A percentile compares a stretch with the other conserved stretches of the same genome.
phyloP scores from a whole-genome alignment of 371 early-diverging fungal species.

The Choanephora cucurbitarum region DNA sequence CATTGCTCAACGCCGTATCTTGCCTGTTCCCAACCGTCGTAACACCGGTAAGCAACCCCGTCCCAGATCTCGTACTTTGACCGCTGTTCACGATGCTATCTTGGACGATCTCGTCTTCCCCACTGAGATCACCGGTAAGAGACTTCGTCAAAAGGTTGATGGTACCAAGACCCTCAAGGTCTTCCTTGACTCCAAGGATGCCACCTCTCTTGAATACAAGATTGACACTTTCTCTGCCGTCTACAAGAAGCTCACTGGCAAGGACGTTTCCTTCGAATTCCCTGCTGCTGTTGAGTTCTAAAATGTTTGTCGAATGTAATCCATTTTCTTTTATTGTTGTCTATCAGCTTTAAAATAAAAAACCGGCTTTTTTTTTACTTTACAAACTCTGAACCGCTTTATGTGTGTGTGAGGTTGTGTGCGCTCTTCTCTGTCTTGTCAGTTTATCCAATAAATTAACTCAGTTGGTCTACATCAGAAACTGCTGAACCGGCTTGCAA shows the following conservation, averaged over 20 bases:
- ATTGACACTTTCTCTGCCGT: slow-evolving; percentile 95
- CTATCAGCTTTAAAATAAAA: neutral
- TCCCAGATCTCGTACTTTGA: slow-evolving; percentile 94
- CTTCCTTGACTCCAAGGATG: slow-evolving; percentile 96
- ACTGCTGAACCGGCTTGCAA: no score
- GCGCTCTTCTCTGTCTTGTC: no score
- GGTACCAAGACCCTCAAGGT: slow-evolving; percentile 92
- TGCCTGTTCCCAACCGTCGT: slow-evolving; percentile 87
- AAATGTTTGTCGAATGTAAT: neutral
- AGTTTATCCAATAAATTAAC: no score
- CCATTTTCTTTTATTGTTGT: neutral
- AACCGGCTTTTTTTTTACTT: no score
- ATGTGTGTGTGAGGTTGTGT: no score
- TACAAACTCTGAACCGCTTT: no score
- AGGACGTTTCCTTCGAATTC: slow-evolving; percentile 98
- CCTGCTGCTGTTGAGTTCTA: slow-evolving; percentile 52
- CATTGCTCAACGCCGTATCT: slow-evolving; percentile 93
- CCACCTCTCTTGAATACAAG: slow-evolving; percentile 96
- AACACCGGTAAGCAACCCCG: slow-evolving; percentile 87
- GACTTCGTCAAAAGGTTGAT: slow-evolving; percentile 94
- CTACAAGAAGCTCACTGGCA: slow-evolving; percentile 95
- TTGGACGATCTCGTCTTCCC: slow-evolving; percentile 97
- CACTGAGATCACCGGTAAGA: slow-evolving; percentile 97
- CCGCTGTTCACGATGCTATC: slow-evolving; percentile 92
- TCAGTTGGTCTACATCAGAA: no score